Percentiles rank a stretch among this genome's conserved stretches.
phyloP scores from a whole-genome alignment of 2,329 filamentous ascomycete species.

The Huntiella decipiens region DNA sequence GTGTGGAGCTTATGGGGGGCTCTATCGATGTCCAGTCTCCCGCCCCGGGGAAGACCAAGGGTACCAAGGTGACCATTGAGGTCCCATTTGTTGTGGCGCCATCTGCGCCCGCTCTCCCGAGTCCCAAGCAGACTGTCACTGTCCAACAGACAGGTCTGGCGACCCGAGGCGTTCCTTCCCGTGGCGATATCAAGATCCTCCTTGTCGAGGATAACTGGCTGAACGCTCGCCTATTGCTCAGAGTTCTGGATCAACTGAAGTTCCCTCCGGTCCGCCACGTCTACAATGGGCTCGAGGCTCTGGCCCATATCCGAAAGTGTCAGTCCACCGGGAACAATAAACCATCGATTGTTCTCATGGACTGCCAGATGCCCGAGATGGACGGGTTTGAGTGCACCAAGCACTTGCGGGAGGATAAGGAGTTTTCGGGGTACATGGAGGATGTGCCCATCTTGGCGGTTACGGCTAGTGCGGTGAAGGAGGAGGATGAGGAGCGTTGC shows the following conservation, averaged over 20 bases:
- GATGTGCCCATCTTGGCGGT: slow-evolving; percentile 63
- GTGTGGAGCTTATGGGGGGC: slow-evolving; percentile 63
- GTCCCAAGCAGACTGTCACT: background rate
- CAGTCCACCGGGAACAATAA: slow-evolving; percentile 30
- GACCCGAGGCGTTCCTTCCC: slow-evolving; percentile 12
- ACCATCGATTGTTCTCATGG: slow-evolving; percentile 63
- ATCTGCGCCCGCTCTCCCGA: background rate
- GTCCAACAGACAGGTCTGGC: background rate
- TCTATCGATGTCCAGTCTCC: slow-evolving; percentile 51
- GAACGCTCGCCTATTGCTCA: slow-evolving; percentile 13
- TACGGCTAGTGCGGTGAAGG: slow-evolving; percentile 54
- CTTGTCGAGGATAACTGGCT: slow-evolving; percentile 56
- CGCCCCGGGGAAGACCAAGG: slow-evolving; percentile 29
- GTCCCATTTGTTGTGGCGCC: slow-evolving; percentile 38
- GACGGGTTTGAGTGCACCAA: slow-evolving; percentile 66
- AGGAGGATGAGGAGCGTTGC: slow-evolving; percentile 59
- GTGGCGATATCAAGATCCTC: slow-evolving; percentile 47
- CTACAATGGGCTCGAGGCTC: slow-evolving; percentile 62
- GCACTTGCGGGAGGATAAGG: slow-evolving; percentile 18
- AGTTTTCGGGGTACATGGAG: slow-evolving; percentile 24
- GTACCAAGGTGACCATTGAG: slow-evolving; percentile 58
- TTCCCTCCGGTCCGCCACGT: slow-evolving; percentile 6
- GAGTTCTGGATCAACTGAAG: slow-evolving; percentile 13
- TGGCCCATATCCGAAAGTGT: slow-evolving; percentile 49
- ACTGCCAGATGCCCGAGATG: slow-evolving; percentile 57